Conservation (phyloP, 768 basidiomycete species). For the Tricholoma sp. region DNA sequence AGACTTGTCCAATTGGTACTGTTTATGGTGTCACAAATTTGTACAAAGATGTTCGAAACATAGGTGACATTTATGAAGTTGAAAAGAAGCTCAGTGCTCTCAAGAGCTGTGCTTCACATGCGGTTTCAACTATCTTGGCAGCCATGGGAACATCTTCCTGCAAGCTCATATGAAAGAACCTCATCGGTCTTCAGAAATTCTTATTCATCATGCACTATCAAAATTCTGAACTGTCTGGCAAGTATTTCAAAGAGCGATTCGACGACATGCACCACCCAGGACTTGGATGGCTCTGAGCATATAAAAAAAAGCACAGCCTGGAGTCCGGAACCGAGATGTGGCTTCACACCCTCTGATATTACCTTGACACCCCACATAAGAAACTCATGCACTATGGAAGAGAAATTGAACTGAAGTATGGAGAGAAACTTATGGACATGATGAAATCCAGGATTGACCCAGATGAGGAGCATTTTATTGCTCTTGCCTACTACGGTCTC, state of each 20-base stretch:
- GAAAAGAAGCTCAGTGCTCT: neutral
- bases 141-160: neutral
- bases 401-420: conserved; percentile 5
- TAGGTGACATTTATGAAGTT: neutral
- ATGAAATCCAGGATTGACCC: neutral
- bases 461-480: neutral
- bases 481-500: conserved; percentile 1
- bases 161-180: neutral
- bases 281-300: neutral
- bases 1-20: neutral
- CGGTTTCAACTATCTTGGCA: neutral
- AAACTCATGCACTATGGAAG: conserved; percentile 5
- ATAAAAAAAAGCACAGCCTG: conserved; percentile 11
- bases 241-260: neutral
- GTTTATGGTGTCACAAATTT: neutral
- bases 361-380: conserved; percentile 21
- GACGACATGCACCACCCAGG: neutral
- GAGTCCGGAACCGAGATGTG: conserved; percentile 17
- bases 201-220: neutral
- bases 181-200: neutral
- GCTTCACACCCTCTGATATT: conserved; percentile 20
- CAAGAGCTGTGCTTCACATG: neutral
- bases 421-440: neutral
- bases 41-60: neutral
- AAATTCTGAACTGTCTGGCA: neutral